Base-by-base conservation (phyloP, 2,329 filamentous ascomycete species). In the Colletotrichum sp. region DNA sequence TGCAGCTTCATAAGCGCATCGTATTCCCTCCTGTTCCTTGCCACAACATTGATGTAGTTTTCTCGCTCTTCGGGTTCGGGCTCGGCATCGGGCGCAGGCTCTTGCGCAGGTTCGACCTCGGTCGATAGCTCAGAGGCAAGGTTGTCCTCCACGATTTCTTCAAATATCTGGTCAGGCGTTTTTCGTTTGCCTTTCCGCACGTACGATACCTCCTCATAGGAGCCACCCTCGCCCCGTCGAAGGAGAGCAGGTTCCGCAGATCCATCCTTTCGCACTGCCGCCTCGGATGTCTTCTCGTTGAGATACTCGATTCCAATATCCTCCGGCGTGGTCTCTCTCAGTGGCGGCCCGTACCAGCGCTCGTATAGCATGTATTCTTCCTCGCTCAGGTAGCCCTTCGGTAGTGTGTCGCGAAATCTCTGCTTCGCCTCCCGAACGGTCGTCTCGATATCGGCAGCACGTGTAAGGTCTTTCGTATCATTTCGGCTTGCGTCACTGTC, bases 351-450 rank as follows among this genome's bases (percentile, higher is more conserved):
- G 83, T 97, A 98, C 18, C 98, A 86, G 78, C 95, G 90, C 81
- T 94, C 92, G 84, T 98, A 98, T 1, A 98, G 86, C 64, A 86
- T 87, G 80, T 94, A 93, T 83, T 98, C 96, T 69, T 94, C 90
- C 1, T 89, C 88, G 39, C 88, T 92, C 68, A 98, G 84, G 79
- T 95, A 92, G 39, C 90, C 92, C 36, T 92, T 90, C 0, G 96
- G 96, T 28, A 98, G 85, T 0, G 90, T 93, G 80, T 97, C 93
- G 77, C 95, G 93, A 83, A 95, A 98, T 10, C 91, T 89, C 78
- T 95, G 93, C 80, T 94, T 92, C 44, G 95, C 93, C 79, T 92
- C 89, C 72, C 94, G 91, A 36, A 95, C 95, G 9, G 93, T 86
- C 13, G 88, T 87, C 81, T 95, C 94, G 71, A 91, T 87, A 7